Evolutionary conservation across 2,329 filamentous ascomycete genomes (phyloP).

Genomic region (Plectosphaerella plurivora): DNA sequence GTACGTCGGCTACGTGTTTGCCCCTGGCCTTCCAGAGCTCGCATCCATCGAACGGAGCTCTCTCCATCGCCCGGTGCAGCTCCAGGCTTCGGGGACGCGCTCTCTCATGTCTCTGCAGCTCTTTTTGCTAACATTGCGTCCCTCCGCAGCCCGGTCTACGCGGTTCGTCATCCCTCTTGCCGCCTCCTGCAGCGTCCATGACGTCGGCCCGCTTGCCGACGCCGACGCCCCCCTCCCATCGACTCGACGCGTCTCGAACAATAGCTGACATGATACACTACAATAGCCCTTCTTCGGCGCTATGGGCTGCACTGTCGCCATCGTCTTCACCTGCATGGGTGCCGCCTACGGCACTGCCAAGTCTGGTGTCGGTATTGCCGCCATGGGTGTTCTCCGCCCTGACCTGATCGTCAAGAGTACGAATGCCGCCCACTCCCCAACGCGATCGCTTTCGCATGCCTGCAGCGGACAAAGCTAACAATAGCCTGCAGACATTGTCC

Average conservation of each 20-base stretch:
- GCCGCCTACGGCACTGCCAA: constrained; percentile 98
- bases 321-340: constrained; percentile 94
- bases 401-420: constrained; percentile 99
- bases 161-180: constrained; percentile 66
- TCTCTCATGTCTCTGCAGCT: constrained; percentile 3
- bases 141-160: constrained; percentile 80
- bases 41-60: constrained; percentile 23
- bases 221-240: constrained; percentile 7
- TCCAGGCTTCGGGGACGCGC: background rate
- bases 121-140: constrained; percentile 16
- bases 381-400: constrained; percentile 96
- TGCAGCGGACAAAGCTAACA: constrained; percentile 14
- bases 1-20: constrained; percentile 53
- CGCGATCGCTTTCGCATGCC: background rate
- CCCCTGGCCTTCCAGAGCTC: constrained; percentile 22
- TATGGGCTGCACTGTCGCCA: constrained; percentile 95
- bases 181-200: constrained; percentile 11
- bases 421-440: constrained; percentile 24
- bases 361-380: constrained; percentile 96
- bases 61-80: constrained; percentile 16
- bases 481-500: constrained; percentile 75
- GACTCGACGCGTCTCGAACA: constrained; percentile 3
- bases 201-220: constrained; percentile 10
- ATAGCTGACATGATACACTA: constrained; percentile 25
- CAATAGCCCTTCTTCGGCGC: constrained; percentile 83